These are phyloP conservation scores for Zygotorulaspora sp. DNA, from an alignment of 805 yeast species.

Conservation along the genomic window DNA sequence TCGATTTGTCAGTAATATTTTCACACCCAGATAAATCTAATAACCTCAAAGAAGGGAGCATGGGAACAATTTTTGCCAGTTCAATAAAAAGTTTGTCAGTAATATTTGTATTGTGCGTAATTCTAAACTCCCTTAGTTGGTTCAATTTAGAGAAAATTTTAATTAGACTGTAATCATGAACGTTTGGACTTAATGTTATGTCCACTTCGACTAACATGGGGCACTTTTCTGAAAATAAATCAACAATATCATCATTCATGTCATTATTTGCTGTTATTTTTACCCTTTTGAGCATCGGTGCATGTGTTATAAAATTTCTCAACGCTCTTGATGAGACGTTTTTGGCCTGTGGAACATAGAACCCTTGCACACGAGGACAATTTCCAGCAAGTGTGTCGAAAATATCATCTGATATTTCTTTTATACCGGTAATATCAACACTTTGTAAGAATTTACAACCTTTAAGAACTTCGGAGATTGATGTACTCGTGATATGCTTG, in stretches of 20 bases:
- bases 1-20: constrained; percentile 72
- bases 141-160: constrained; percentile 55
- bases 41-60: constrained; percentile 63
- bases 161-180: constrained; percentile 60
- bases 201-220: constrained; percentile 84
- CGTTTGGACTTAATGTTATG: constrained; percentile 71
- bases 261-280: constrained; percentile 68
- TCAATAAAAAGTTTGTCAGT: constrained; percentile 57
- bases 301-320: constrained; percentile 49
- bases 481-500: constrained; percentile 51
- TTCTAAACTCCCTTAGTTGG: constrained; percentile 79
- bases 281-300: constrained; percentile 76
- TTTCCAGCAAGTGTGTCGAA: constrained; percentile 60
- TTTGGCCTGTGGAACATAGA: constrained; percentile 82
- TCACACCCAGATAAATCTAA: constrained; percentile 82
- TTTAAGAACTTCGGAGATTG: constrained; percentile 57
- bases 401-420: constrained; percentile 63
- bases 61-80: constrained; percentile 30
- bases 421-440: constrained; percentile 80
- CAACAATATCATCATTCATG: constrained; percentile 60
- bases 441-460: constrained; percentile 73
- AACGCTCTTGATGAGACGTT: constrained; percentile 65
- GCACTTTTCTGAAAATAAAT: constrained; percentile 63
- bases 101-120: constrained; percentile 66
- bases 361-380: constrained; percentile 79